Evolutionary conservation across 768 basidiomycete genomes (phyloP).

Genomic region (Lactarius sp.): DNA sequence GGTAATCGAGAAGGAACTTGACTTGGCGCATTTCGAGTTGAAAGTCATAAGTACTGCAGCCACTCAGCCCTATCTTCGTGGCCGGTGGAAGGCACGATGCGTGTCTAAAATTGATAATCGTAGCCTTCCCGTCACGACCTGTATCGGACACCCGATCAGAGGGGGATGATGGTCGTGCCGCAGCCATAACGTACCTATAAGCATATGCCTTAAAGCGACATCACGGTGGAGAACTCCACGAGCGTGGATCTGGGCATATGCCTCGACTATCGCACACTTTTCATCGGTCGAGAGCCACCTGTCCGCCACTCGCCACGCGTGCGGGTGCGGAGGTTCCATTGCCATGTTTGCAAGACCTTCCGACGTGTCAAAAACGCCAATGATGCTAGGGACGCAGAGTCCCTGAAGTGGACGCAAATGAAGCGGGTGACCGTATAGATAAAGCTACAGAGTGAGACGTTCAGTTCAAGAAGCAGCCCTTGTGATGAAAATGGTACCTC

Average conservation of each 20-base stretch:
- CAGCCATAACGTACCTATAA: slow-evolving; percentile 35
- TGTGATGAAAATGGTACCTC: slow-evolving; percentile 1
- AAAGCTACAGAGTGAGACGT: slow-evolving; percentile 38
- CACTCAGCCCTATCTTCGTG: slow-evolving; percentile 33
- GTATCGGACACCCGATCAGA: background rate
- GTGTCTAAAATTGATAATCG: slow-evolving; percentile 49
- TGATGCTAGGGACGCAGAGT: slow-evolving; percentile 47
- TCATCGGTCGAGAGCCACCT: slow-evolving; percentile 48
- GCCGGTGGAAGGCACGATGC: slow-evolving; percentile 31
- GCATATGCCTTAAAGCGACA: slow-evolving; percentile 39
- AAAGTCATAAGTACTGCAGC: slow-evolving; percentile 40
- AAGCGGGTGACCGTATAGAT: slow-evolving; percentile 43
- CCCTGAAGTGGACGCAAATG: slow-evolving; percentile 52
- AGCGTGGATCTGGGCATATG: slow-evolving; percentile 42
- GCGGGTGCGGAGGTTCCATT: slow-evolving; percentile 52
- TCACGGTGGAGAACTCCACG: slow-evolving; percentile 34
- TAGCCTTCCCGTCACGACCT: slow-evolving; percentile 40
- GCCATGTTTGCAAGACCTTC: slow-evolving; percentile 38
- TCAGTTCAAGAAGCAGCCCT: background rate
- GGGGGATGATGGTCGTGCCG: background rate
- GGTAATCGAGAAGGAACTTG: slow-evolving; percentile 48
- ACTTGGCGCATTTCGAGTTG: slow-evolving; percentile 52
- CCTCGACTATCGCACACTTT: slow-evolving; percentile 48
- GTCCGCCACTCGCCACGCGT: slow-evolving; percentile 58
- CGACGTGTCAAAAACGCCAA: slow-evolving; percentile 43